Evolutionary conservation across 139 green algal species (phyloP), one percentile per base, ranked within the genome.

Genomic region (Picochlorum sp.): DNA sequence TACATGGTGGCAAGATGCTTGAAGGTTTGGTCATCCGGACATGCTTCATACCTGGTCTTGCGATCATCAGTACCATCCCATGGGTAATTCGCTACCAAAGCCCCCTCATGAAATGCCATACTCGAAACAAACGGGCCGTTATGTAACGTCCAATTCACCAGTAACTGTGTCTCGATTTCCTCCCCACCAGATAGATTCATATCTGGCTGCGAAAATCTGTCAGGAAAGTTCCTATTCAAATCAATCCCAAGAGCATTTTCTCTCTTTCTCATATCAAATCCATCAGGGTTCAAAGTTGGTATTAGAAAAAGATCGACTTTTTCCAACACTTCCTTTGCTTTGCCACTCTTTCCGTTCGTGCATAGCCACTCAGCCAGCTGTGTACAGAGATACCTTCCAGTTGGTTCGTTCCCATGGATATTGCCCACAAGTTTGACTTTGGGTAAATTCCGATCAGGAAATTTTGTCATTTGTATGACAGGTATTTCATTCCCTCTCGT

Each of bases 201-300:
- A 39, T 1, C 13, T 22, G n/a, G 13, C 24, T 25, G 2, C 16
- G 12, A 33, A 22, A 83, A 67, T 24, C 76, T 72, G 68, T 97
- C 89, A 10, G 89, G 89, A 61, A 95, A 97, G 74, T 95, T 75
- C 26, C 89, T 76, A 61, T 97, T 97, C 25, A 97, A 68, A 67
- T 97, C 89, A 24, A 81, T 51, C 10, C 45, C 47, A 4, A 47
- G 55, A 8, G 50, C 36, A 57, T 91, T 93, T n/a, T 64, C 70
- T 0, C 85, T 59, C 0, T 13, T 16, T 6, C 28, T 40, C n/a
- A 3, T 3, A 0, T 59, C 60, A 63, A 92, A 97, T 9, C 89
- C 89, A 62, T 97, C 89, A 7, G 89, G 89, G 67, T 97, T 97
- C 41, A 91, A 73, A 22, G 78, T 76, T 1, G 80, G 81, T 33